Conservation (phyloP, 345 rosid genomes). For the Viola odorata region DNA sequence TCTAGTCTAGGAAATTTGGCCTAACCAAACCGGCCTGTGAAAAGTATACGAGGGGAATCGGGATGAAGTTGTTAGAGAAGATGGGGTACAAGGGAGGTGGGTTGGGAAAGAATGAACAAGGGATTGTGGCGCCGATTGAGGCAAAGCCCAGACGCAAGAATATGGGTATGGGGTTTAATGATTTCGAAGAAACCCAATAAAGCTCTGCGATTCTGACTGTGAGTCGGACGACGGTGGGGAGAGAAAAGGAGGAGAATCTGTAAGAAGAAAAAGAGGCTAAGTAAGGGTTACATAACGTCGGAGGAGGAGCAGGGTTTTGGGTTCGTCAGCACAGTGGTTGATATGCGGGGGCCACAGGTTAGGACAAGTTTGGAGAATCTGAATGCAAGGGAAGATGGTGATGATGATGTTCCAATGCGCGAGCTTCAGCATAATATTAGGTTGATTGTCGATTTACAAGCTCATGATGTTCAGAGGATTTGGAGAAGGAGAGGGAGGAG, state of each 20-base stretch:
- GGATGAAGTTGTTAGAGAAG: slow-evolving; percentile 72
- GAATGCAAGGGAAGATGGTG: slow-evolving; percentile 87
- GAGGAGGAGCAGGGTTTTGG: slow-evolving; percentile 73
- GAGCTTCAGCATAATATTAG: slow-evolving; percentile 84
- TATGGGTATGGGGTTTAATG: slow-evolving; percentile 91
- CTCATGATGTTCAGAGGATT: slow-evolving; percentile 78
- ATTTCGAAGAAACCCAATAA: slow-evolving; percentile 56
- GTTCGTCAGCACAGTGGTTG: slow-evolving; percentile 80
- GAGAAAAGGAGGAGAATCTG: slow-evolving; percentile 35
- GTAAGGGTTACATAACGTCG: slow-evolving; percentile 61
- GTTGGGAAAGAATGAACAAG: slow-evolving; percentile 79
- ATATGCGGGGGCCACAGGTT: slow-evolving; percentile 91
- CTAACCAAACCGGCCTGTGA: no score
- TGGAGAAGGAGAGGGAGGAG: slow-evolving; percentile 79
- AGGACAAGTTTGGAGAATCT: slow-evolving; percentile 80
- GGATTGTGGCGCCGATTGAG: slow-evolving; percentile 78
- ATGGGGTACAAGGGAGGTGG: slow-evolving; percentile 96
- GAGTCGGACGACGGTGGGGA: slow-evolving; percentile 43
- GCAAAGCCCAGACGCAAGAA: slow-evolving; percentile 84
- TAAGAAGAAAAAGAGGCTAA: slow-evolving; percentile 52
- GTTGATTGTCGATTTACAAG: slow-evolving; percentile 69
- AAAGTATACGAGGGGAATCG: slow-evolving; percentile 77
- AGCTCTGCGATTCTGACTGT: no score
- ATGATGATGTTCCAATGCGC: slow-evolving; percentile 80
- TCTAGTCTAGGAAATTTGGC: no score